Evolutionary conservation across 1,139 yeast genomes (phyloP).

Genomic region (Protomyces inundatus): DNA sequence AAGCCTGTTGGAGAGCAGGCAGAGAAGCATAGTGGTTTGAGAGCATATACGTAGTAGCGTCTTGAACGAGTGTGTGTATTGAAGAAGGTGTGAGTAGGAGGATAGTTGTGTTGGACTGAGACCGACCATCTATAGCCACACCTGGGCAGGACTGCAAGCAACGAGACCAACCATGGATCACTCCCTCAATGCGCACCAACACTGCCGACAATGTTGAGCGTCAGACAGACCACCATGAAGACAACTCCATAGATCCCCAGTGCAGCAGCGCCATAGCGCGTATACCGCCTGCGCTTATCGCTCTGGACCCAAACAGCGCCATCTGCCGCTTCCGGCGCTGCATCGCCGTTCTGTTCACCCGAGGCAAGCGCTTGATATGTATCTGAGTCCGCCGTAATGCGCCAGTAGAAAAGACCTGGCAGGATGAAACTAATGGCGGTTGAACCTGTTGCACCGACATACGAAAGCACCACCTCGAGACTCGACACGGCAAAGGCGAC

Average conservation of each 20-base stretch:
- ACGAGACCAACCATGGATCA: too few relatives aligned
- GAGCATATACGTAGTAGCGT: not conserved
- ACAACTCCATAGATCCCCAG: constrained; percentile 68
- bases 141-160: too few relatives aligned
- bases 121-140: too few relatives aligned
- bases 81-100: too few relatives aligned
- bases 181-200: not conserved
- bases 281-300: constrained; percentile 16
- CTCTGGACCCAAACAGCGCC: constrained; percentile 25
- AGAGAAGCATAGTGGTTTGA: not conserved
- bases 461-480: constrained; percentile 77
- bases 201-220: constrained; percentile 18
- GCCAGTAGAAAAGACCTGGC: constrained; percentile 83
- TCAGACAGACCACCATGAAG: constrained; percentile 71
- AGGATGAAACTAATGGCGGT: constrained; percentile 87
- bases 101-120: too few relatives aligned
- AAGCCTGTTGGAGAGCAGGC: not conserved
- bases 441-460: constrained; percentile 93
- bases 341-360: constrained; percentile 10
- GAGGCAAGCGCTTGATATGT: constrained; percentile 2
- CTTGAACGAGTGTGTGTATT: too few relatives aligned
- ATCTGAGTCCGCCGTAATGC: constrained; percentile 17
- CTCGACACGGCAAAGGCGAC: constrained; percentile 76
- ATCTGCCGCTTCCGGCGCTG: not conserved
- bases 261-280: constrained; percentile 56